phyloP scores from a whole-genome alignment of 495 filamentous ascomycete genomes.

The Talaromyces thailandensis region DNA sequence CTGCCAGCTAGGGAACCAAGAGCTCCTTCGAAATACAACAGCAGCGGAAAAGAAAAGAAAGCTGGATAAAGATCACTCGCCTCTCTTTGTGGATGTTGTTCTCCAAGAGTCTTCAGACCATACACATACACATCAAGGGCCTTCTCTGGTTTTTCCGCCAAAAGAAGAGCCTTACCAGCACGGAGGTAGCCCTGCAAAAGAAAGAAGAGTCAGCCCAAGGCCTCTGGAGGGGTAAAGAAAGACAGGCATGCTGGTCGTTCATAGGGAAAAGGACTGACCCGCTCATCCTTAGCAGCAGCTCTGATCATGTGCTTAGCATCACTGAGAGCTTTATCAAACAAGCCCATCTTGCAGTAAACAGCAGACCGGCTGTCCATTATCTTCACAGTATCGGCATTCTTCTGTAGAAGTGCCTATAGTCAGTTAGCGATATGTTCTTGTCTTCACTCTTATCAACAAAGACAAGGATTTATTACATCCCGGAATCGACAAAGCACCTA shows the following conservation, averaged over 20 bases:
- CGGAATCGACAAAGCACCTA: conserved; percentile 10
- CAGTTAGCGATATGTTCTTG: background rate
- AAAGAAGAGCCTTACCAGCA: conserved; percentile 50
- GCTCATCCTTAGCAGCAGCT: conserved; percentile 34
- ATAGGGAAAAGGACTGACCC: conserved; percentile 20
- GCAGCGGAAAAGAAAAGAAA: background rate
- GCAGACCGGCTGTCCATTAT: conserved; percentile 55
- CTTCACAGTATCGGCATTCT: conserved; percentile 22
- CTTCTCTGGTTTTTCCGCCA: conserved; percentile 41
- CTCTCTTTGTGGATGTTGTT: conserved; percentile 31
- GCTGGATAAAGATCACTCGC: conserved; percentile 19
- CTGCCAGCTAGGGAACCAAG: background rate
- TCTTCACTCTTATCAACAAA: background rate
- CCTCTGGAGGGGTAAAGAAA: background rate
- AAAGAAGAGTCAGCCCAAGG: background rate
- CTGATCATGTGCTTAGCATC: conserved; percentile 55
- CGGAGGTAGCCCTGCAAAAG: conserved; percentile 52
- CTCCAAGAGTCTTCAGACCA: conserved; percentile 41
- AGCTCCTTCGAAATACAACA: background rate
- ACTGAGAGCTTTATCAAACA: conserved; percentile 42
- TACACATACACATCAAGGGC: conserved; percentile 55
- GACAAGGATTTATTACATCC: background rate
- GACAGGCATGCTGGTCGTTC: background rate
- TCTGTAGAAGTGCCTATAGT: conserved; percentile 25
- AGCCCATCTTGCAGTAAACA: conserved; percentile 46